Percentiles rank a stretch among this genome's conserved stretches.
These are phyloP conservation scores for Roridomyces roridus DNA, from an alignment of 768 basidiomycete species.

Conservation along the genomic window DNA sequence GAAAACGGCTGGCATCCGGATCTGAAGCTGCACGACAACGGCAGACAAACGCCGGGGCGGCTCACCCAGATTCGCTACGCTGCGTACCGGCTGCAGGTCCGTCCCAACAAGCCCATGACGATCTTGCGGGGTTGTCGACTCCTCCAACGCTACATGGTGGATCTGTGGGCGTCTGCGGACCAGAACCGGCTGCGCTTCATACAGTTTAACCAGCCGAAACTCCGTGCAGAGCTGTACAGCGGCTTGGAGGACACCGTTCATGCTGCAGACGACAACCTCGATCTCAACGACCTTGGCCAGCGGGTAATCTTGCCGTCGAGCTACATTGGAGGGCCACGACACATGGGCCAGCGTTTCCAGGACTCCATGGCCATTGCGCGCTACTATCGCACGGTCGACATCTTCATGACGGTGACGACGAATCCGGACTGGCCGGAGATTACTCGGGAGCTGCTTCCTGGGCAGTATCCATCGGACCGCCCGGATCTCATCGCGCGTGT, in stretches of 20 bases:
- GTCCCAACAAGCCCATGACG: constrained; percentile 26
- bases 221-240: constrained; percentile 39
- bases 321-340: constrained; percentile 26
- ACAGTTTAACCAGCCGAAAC: constrained; percentile 31
- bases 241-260: constrained; percentile 34
- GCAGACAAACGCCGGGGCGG: background rate
- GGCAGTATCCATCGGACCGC: constrained; percentile 45
- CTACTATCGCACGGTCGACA: constrained; percentile 41
- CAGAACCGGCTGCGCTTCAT: constrained; percentile 36
- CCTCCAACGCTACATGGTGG: constrained; percentile 45
- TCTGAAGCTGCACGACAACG: constrained; percentile 14
- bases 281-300: constrained; percentile 32
- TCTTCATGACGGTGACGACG: constrained; percentile 59
- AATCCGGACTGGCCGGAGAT: constrained; percentile 62
- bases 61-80: constrained; percentile 1
- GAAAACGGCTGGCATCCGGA: constrained; percentile 37
- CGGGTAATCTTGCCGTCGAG: constrained; percentile 30
- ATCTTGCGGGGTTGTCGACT: constrained; percentile 42
- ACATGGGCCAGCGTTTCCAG: constrained; percentile 43
- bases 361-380: constrained; percentile 49
- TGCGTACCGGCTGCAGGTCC: background rate
- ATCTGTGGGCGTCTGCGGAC: constrained; percentile 43
- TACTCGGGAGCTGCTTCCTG: constrained; percentile 38
- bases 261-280: constrained; percentile 17
- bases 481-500: constrained; percentile 58